phyloP scores from a whole-genome alignment of 169 alveolate genomes.

The Sarcocystis neurona region DNA sequence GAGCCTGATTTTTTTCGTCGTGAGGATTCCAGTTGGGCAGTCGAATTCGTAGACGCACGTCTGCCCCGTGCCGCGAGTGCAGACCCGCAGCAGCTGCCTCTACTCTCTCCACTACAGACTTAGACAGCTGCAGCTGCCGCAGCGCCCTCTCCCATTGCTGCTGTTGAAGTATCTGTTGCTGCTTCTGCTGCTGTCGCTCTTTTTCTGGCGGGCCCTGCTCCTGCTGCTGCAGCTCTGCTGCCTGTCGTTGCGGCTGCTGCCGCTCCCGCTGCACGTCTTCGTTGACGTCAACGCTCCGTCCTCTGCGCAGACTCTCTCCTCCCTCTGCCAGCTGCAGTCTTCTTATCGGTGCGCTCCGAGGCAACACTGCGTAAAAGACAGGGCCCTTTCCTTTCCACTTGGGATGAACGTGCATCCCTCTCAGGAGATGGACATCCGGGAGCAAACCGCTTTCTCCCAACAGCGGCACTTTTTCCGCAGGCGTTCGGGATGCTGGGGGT shows the following conservation, averaged over 20 bases:
- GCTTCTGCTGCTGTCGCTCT: neutral
- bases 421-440: too few relatives aligned
- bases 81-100: neutral
- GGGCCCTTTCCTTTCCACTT: too few relatives aligned
- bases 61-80: too few relatives aligned
- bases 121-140: neutral
- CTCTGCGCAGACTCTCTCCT: too few relatives aligned
- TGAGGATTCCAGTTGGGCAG: neutral
- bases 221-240: too few relatives aligned
- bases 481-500: too few relatives aligned
- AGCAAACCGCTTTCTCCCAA: too few relatives aligned
- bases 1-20: constrained; percentile 24
- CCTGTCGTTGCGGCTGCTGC: neutral
- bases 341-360: constrained; percentile 7
- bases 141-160: neutral
- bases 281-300: too few relatives aligned
- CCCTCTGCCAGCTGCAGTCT: neutral
- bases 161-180: neutral
- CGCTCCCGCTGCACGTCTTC: neutral
- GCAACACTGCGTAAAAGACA: too few relatives aligned
- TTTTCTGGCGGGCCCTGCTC: too few relatives aligned
- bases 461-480: too few relatives aligned
- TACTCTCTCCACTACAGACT: neutral
- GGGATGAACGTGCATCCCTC: too few relatives aligned
- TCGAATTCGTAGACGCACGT: neutral